Evolutionary conservation across 2,329 filamentous ascomycete species (phyloP), one percentile per base, ranked within the genome.

Genomic region (Fusarium pilosicola): DNA sequence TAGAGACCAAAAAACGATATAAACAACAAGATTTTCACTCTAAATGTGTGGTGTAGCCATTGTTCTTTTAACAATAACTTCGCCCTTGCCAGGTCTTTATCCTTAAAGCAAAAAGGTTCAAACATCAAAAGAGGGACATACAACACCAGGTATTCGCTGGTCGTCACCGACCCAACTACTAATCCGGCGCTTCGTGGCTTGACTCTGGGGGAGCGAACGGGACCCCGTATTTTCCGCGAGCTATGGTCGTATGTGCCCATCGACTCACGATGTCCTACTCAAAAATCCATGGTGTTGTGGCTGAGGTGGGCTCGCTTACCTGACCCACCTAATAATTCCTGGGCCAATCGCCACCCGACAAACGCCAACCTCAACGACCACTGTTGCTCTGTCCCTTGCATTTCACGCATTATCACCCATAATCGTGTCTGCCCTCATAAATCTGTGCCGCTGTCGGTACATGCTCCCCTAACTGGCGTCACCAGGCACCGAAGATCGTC

Each of bases 91-190:
- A 26, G 26, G 26, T 26, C 26, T 26, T 26, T 26, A 26, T 26
- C 24, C 24, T 26, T 26, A 26, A 26, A 26, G 24, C n/a, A n/a
- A 24, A 24, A 24, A 24, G 4, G 24, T 24, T 6, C 26, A 26
- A 26, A 26, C 26, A 26, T 6, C 26, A 26, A 26, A 26, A 48
- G 28, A 9, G 13, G 0, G 0, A 54, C 61, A 61, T 64, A 64
- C 55, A 64, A 64, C 61, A 64, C 61, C 44, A 34, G 55, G 61
- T 48, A 64, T 64, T 64, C 61, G 61, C 55, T 64, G 61, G 61
- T 64, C 61, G 55, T 51, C 61, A 61, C 61, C 61, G 61, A 61
- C 61, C 61, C 61, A 64, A 61, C 61, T 61, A 61, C 61, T 64
- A 49, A 63, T 63, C 61, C 54, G 24, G 61, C 44, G 54, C 61